Percentiles rank a stretch among this genome's conserved stretches.
Evolutionary conservation across 2,329 filamentous ascomycete species (phyloP).

Genomic region (Colletotrichum scovillei): DNA sequence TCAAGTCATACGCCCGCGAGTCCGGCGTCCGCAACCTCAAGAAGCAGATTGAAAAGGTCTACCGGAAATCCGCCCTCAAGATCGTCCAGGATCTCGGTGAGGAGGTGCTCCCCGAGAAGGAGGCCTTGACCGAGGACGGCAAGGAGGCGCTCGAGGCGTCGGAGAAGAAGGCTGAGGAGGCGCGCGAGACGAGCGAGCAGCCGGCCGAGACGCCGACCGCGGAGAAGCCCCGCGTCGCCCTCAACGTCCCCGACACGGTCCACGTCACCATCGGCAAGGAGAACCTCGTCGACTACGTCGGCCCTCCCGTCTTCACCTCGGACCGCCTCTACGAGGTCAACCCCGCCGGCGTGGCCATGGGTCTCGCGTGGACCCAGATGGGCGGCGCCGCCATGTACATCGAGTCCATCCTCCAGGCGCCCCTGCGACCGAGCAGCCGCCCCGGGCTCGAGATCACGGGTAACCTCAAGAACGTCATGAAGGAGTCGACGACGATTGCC

Average conservation of each 20-base stretch:
- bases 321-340: slow-evolving; percentile 95
- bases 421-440: slow-evolving; percentile 77
- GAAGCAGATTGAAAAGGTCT: slow-evolving; percentile 99
- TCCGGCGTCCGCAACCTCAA: slow-evolving; percentile 97
- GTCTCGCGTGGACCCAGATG: slow-evolving; percentile 97
- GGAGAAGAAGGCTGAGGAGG: slow-evolving; percentile 74
- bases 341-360: slow-evolving; percentile 96
- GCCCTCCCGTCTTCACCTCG: slow-evolving; percentile 93
- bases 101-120: slow-evolving; percentile 81
- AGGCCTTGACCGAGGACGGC: slow-evolving; percentile 86
- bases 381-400: slow-evolving; percentile 97
- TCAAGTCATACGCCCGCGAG: slow-evolving; percentile 98
- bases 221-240: slow-evolving; percentile 77
- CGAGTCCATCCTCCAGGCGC: slow-evolving; percentile 92
- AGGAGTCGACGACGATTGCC: slow-evolving; percentile 93
- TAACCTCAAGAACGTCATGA: slow-evolving; percentile 97
- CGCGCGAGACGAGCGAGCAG: slow-evolving; percentile 51
- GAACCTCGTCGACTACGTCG: slow-evolving; percentile 96
- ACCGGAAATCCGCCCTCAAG: slow-evolving; percentile 95
- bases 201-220: slow-evolving; percentile 41
- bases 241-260: slow-evolving; percentile 88
- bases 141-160: slow-evolving; percentile 80
- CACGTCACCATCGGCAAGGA: slow-evolving; percentile 88
- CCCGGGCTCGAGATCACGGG: slow-evolving; percentile 91
- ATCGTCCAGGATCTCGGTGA: slow-evolving; percentile 96